Conservation (phyloP, 2,329 filamentous ascomycete genomes). For the Penicillium corylophilum region DNA sequence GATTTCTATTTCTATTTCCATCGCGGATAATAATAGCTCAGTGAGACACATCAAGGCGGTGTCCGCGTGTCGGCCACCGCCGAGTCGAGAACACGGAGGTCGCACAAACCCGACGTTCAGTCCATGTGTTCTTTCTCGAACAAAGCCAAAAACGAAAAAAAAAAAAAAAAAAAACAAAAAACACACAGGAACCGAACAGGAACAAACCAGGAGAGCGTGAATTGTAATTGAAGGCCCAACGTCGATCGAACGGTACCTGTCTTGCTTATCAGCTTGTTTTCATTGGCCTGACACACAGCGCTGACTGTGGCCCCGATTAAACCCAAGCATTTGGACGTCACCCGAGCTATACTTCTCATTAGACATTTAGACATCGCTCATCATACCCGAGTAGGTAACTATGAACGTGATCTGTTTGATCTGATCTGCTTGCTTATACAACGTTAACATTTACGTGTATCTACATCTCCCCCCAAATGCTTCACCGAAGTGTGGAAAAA, state of each 20-base stretch:
- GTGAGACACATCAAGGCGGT: conserved; percentile 6
- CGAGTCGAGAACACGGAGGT: conserved; percentile 1
- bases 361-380: background rate
- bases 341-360: background rate
- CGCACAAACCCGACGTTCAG: background rate
- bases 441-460: background rate
- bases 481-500: conserved; percentile 14
- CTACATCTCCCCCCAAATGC: conserved; percentile 10
- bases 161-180: background rate
- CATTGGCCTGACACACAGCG: conserved; percentile 38
- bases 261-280: conserved; percentile 28
- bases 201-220: conserved; percentile 7
- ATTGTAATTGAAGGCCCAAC: conserved; percentile 5
- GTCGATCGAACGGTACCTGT: conserved; percentile 13
- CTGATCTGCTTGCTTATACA: background rate
- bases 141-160: background rate
- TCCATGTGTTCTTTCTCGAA: background rate
- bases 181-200: background rate
- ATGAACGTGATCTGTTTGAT: background rate
- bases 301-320: conserved; percentile 25
- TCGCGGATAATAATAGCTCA: conserved; percentile 15
- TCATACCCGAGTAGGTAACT: background rate
- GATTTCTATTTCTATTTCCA: conserved; percentile 1
- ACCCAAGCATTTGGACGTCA: background rate
- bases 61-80: conserved; percentile 1